A percentile compares a stretch with the other conserved stretches of the same genome.
phyloP scores from a whole-genome alignment of 225 moss, liverwort and hornwort genomes.

The Pseudoscleropodium purum region DNA sequence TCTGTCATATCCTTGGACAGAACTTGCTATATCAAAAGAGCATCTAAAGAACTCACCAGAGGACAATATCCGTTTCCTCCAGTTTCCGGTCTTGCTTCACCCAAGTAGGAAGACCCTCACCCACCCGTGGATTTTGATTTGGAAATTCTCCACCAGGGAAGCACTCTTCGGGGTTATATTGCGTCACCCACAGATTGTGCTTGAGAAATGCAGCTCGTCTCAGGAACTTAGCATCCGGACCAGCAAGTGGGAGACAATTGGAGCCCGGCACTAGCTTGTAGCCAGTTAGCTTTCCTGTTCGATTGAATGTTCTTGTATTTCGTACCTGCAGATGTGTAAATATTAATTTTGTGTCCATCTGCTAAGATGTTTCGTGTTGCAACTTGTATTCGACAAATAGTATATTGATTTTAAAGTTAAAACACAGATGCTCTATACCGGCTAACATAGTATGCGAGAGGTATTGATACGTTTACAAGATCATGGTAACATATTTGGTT shows the following conservation, averaged over 20 bases:
- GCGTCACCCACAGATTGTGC: slow-evolving; percentile 88
- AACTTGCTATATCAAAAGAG: background rate
- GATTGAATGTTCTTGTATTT: slow-evolving; percentile 66
- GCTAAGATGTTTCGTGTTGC: background rate
- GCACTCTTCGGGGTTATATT: slow-evolving; percentile 54
- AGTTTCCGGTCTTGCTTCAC: slow-evolving; percentile 62
- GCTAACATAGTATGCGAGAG: background rate
- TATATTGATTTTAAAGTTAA: background rate
- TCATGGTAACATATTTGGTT: background rate
- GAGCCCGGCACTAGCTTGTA: slow-evolving; percentile 84
- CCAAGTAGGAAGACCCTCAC: slow-evolving; percentile 83
- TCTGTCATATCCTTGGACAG: background rate
- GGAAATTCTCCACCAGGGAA: slow-evolving; percentile 90
- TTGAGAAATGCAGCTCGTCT: slow-evolving; percentile 72
- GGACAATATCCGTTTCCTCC: slow-evolving; percentile 82
- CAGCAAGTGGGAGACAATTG: slow-evolving; percentile 79
- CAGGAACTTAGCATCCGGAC: slow-evolving; percentile 74
- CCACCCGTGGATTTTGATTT: slow-evolving; percentile 84
- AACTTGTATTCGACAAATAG: background rate
- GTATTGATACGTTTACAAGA: background rate
- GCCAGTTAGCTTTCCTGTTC: slow-evolving; percentile 72
- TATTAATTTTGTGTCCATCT: background rate
- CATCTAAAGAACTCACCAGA: slow-evolving; percentile 40
- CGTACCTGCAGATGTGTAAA: slow-evolving; percentile 36
- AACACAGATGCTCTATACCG: background rate